Percentiles rank a stretch among this genome's conserved stretches.
Conservation (phyloP, 2,329 filamentous ascomycete species). For the Fusarium caatingaense region DNA sequence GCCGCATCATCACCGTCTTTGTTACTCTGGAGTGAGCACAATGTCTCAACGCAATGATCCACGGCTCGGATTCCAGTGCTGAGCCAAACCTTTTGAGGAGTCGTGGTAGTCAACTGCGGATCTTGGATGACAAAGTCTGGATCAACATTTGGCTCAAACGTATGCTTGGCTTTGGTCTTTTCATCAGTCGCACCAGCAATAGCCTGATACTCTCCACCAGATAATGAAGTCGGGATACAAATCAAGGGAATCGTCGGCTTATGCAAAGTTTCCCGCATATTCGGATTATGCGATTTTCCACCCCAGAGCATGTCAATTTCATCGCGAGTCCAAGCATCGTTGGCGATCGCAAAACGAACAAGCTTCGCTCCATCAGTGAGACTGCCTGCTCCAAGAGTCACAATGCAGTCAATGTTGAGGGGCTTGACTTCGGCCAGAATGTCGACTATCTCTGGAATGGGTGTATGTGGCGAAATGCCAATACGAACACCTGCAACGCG, state of each 20-base stretch:
- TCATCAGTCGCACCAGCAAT: conserved; percentile 10
- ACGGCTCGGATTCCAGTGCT: conserved; percentile 2
- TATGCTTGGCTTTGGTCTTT: conserved; percentile 10
- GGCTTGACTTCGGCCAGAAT: conserved; percentile 6
- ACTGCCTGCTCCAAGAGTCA: conserved; percentile 21
- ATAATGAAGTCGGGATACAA: conserved; percentile 16
- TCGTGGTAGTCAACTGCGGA: conserved; percentile 5
- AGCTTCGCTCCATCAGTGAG: conserved; percentile 18
- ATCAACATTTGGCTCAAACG: conserved; percentile 4
- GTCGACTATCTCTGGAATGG: conserved; percentile 7
- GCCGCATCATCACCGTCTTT: background rate
- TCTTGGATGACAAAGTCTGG: conserved; percentile 9
- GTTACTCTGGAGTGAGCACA: conserved; percentile 16
- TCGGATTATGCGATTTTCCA: conserved; percentile 2
- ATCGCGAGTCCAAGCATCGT: conserved; percentile 1
- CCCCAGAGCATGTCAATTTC: conserved; percentile 13
- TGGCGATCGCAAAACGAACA: conserved; percentile 2
- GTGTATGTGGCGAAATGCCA: conserved; percentile 22
- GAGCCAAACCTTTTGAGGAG: conserved; percentile 5
- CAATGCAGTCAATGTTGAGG: conserved; percentile 15
- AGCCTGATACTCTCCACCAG: conserved; percentile 17
- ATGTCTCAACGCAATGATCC: conserved; percentile 10
- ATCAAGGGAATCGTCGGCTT: conserved; percentile 11
- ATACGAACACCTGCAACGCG: background rate
- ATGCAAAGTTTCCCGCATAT: background rate